Evolutionary conservation across 306 rosid genomes (phyloP).

Genomic region (Spatholobus suberectus): DNA sequence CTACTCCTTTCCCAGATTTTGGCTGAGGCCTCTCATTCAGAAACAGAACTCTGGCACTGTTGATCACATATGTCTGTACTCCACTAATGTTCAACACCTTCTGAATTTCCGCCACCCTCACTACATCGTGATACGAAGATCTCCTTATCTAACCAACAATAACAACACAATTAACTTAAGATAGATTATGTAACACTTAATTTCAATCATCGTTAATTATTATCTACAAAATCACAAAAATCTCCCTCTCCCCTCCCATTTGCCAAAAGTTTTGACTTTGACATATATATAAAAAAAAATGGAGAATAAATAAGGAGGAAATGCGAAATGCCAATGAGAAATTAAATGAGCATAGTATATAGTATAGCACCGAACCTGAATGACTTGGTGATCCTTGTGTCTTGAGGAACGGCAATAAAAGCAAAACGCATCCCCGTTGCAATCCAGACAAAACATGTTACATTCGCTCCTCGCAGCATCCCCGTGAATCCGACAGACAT

Average conservation of each 20-base stretch:
- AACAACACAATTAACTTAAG: background rate
- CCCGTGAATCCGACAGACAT: constrained; percentile 72
- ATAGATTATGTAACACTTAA: background rate
- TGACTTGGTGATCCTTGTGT: constrained; percentile 92
- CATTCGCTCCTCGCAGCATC: constrained; percentile 83
- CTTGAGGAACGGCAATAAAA: constrained; percentile 86
- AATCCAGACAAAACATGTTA: constrained; percentile 93
- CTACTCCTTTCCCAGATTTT: constrained; percentile 80
- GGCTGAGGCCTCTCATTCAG: constrained; percentile 97
- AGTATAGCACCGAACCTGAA: constrained; percentile 62
- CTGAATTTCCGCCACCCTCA: constrained; percentile 80
- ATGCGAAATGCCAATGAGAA: background rate
- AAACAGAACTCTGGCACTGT: constrained; percentile 90
- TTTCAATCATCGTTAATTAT: background rate
- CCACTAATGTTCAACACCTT: constrained; percentile 81
- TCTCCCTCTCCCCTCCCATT: background rate
- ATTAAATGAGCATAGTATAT: background rate
- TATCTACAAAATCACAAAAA: background rate
- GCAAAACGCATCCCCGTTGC: constrained; percentile 81
- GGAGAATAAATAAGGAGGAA: background rate
- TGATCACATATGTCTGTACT: constrained; percentile 92
- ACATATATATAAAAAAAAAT: background rate
- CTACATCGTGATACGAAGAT: constrained; percentile 96
- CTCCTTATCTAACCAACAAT: constrained; percentile 67
- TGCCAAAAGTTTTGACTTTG: background rate